These are phyloP conservation scores for Aspergillus sojae DNA, from an alignment of 2,329 filamentous ascomycete species.

Conservation along the genomic window DNA sequence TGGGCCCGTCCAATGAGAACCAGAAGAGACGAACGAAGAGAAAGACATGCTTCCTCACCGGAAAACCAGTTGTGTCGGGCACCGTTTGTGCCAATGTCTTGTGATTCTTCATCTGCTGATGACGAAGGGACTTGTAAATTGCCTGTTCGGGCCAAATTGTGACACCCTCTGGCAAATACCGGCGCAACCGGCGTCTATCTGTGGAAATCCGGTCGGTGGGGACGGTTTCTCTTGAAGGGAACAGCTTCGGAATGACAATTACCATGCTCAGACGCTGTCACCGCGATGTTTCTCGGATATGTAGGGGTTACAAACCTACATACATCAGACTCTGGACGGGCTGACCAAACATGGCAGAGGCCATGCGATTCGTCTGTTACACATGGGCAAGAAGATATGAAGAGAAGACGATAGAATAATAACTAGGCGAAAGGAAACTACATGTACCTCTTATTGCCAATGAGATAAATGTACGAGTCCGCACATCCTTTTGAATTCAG, in stretches of 20 bases:
- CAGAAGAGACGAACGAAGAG: constrained; percentile 1
- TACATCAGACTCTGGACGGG: constrained; percentile 17
- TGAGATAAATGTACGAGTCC: background rate
- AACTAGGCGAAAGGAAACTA: background rate
- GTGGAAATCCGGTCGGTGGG: constrained; percentile 20
- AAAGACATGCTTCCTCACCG: constrained; percentile 16
- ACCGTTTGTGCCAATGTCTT: constrained; percentile 26
- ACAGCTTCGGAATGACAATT: background rate
- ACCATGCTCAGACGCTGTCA: background rate
- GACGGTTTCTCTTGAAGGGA: constrained; percentile 8
- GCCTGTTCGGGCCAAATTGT: constrained; percentile 20
- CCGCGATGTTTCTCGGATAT: constrained; percentile 13
- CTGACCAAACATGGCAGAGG: constrained; percentile 19
- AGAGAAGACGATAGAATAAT: background rate
- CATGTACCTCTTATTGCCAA: background rate
- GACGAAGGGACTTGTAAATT: constrained; percentile 20
- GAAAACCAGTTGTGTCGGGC: constrained; percentile 16
- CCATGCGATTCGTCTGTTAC: constrained; percentile 21
- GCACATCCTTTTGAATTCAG: background rate
- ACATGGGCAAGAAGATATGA: constrained; percentile 10
- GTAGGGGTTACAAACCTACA: constrained; percentile 18
- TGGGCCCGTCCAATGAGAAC: constrained; percentile 13
- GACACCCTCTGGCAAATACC: constrained; percentile 25
- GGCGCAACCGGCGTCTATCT: constrained; percentile 24
- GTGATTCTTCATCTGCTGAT: constrained; percentile 22